phyloP scores from a whole-genome alignment of 768 basidiomycete genomes.

The Amylocystis lapponica region DNA sequence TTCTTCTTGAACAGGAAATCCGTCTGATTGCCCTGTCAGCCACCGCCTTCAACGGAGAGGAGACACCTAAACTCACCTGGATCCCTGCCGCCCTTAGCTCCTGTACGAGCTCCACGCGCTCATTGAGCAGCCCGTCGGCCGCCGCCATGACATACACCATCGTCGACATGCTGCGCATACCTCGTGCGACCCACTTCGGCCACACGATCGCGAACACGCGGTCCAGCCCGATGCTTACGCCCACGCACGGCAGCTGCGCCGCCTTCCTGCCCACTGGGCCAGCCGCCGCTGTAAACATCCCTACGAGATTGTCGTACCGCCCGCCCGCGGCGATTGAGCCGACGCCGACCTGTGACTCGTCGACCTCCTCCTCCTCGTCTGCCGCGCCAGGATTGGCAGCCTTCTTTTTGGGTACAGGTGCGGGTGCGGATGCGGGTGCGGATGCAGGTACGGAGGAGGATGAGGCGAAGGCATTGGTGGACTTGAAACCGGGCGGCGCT shows the following conservation, averaged over 20 bases:
- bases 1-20: conserved; percentile 93
- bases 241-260: conserved; percentile 76
- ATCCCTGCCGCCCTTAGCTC: conserved; percentile 84
- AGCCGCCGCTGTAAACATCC: conserved; percentile 82
- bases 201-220: conserved; percentile 88
- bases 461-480: conserved; percentile 43
- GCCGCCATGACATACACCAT: conserved; percentile 92
- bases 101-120: conserved; percentile 74
- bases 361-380: conserved; percentile 76
- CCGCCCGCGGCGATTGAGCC: conserved; percentile 99
- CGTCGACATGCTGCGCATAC: conserved; percentile 83
- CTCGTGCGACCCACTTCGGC: conserved; percentile 77
- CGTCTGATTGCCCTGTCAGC: conserved; percentile 41
- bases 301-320: conserved; percentile 92
- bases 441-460: conserved; percentile 23
- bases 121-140: conserved; percentile 82
- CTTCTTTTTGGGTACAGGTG: conserved; percentile 36
- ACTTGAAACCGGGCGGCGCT: conserved; percentile 78
- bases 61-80: conserved; percentile 47
- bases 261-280: conserved; percentile 69
- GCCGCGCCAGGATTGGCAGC: conserved; percentile 37
- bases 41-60: neutral
- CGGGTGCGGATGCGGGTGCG: conserved; percentile 24
- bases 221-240: conserved; percentile 90
- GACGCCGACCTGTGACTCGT: conserved; percentile 90